Percentiles rank a stretch among this genome's conserved stretches.
These are phyloP conservation scores for Helotiales sp. DNA, from an alignment of 2,329 filamentous ascomycete species.

Conservation along the genomic window DNA sequence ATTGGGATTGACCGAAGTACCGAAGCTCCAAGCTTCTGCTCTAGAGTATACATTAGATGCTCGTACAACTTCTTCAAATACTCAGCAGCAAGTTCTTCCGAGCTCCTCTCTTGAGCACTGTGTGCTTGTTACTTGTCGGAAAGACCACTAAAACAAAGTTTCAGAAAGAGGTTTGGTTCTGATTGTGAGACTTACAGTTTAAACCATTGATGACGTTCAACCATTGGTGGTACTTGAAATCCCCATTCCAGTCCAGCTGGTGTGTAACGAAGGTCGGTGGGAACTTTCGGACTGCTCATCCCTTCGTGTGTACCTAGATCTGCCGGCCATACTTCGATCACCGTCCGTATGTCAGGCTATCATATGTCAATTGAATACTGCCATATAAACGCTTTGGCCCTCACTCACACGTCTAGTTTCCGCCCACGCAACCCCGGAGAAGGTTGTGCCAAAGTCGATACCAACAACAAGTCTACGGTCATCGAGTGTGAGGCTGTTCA, in stretches of 20 bases:
- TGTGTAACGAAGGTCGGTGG: slow-evolving; percentile 13
- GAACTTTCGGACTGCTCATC: slow-evolving; percentile 12
- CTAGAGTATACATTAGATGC: slow-evolving; percentile 48
- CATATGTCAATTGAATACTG: too few species aligned
- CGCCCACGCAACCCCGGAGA: slow-evolving; percentile 12
- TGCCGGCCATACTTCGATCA: slow-evolving; percentile 15
- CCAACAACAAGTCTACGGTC: slow-evolving; percentile 12
- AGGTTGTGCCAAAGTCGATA: slow-evolving; percentile 20
- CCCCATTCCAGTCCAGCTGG: slow-evolving; percentile 12
- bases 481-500: background rate
- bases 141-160: background rate
- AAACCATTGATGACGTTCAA: slow-evolving; percentile 14
- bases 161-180: background rate
- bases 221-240: slow-evolving; percentile 3
- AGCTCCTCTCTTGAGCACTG: slow-evolving; percentile 31
- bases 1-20: slow-evolving; percentile 46
- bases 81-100: slow-evolving; percentile 47
- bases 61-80: slow-evolving; percentile 50
- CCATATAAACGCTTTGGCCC: too few species aligned
- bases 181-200: slow-evolving; percentile 7
- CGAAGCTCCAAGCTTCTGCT: slow-evolving; percentile 43
- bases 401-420: slow-evolving; percentile 8
- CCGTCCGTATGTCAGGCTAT: slow-evolving; percentile 9
- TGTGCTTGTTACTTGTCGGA: background rate
- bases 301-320: slow-evolving; percentile 6